These are phyloP conservation scores for Quercus alba DNA, from an alignment of 306 rosid species.

Conservation along the genomic window DNA sequence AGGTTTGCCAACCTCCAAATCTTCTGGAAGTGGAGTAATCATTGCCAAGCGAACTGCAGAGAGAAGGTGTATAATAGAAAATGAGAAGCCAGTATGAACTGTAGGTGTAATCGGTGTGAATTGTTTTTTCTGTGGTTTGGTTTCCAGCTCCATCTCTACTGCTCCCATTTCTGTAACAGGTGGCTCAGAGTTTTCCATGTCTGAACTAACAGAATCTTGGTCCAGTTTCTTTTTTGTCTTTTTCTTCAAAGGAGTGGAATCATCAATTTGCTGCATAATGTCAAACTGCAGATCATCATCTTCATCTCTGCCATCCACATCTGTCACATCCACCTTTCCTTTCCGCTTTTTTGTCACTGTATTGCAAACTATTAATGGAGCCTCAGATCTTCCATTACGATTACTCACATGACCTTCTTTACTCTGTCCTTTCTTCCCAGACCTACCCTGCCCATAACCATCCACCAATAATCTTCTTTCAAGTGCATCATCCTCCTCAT, in stretches of 20 bases:
- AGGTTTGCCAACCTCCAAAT: constrained; percentile 50
- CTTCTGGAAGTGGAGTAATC: constrained; percentile 69
- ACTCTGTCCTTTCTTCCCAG: constrained; percentile 50
- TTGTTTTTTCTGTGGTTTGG: constrained; percentile 77
- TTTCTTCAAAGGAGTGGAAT: constrained; percentile 48
- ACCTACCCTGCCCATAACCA: constrained; percentile 47
- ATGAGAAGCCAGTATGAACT: constrained; percentile 90
- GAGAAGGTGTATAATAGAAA: constrained; percentile 89
- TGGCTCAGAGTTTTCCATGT: constrained; percentile 58
- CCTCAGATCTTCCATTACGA: constrained; percentile 56
- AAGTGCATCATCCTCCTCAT: constrained; percentile 52
- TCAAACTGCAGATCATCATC: constrained; percentile 42
- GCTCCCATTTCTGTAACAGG: constrained; percentile 46
- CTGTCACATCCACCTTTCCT: constrained; percentile 46
- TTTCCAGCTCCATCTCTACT: constrained; percentile 70
- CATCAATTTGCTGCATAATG: constrained; percentile 32
- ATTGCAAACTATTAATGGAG: constrained; percentile 67
- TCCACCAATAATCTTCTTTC: constrained; percentile 43
- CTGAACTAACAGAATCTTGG: constrained; percentile 50
- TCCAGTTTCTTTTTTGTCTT: constrained; percentile 71
- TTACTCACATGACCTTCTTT: constrained; percentile 37
- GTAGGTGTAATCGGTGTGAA: constrained; percentile 87
- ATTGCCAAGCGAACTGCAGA: constrained; percentile 94
- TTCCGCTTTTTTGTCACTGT: constrained; percentile 61
- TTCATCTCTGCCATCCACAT: constrained; percentile 45